phyloP scores from a whole-genome alignment of 257 asterid genomes.

The Solanum corneliomulleri region DNA sequence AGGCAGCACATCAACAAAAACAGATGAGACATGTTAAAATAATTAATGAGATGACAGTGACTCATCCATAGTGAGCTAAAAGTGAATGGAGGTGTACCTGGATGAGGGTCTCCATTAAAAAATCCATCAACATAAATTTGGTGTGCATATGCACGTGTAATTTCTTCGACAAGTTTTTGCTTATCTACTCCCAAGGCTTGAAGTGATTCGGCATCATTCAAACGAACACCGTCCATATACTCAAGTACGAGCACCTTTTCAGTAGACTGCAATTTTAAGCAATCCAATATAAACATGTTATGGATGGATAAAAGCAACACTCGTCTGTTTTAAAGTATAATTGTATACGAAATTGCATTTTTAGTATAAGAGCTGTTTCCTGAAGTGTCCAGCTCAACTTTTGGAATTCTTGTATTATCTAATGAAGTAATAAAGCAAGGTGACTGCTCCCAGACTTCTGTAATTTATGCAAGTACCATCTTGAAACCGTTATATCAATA shows the following conservation, averaged over 20 bases:
- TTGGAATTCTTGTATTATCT: neutral
- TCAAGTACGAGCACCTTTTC: constrained; percentile 84
- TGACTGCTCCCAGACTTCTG: neutral
- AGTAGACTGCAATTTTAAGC: constrained; percentile 52
- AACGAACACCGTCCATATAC: constrained; percentile 92
- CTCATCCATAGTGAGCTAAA: neutral
- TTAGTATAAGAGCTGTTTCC: neutral
- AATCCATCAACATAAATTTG: constrained; percentile 95
- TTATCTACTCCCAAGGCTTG: constrained; percentile 75
- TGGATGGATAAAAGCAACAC: neutral
- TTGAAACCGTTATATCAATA: neutral
- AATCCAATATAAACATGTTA: neutral
- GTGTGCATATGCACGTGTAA: constrained; percentile 97
- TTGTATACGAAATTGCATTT: neutral
- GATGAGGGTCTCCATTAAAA: constrained; percentile 99
- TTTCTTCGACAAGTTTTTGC: constrained; percentile 90
- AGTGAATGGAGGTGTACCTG: constrained; percentile 34
- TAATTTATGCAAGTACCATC: neutral
- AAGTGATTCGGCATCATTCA: constrained; percentile 70
- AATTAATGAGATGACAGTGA: neutral
- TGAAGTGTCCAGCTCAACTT: neutral
- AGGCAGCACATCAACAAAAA: neutral
- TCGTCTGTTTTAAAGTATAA: neutral
- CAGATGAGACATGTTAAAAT: neutral
- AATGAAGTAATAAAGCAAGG: neutral